Evolutionary conservation across 179 eudicot species (phyloP).

Genomic region (Vitellaria paradoxa): DNA sequence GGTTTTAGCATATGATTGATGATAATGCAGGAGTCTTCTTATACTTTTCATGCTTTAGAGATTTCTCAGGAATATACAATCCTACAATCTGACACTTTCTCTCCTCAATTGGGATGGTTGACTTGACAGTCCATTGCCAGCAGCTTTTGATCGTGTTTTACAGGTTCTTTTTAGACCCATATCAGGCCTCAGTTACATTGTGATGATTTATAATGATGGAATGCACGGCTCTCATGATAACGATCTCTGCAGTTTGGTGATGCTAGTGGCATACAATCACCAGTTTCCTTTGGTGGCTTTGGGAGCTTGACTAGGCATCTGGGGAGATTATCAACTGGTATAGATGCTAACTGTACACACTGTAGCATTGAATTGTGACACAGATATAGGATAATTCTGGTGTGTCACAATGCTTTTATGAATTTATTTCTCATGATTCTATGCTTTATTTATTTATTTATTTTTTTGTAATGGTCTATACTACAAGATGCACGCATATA

Average conservation of each 20-base stretch:
- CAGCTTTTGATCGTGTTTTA: constrained; percentile 85
- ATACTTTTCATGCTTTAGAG: constrained; percentile 14
- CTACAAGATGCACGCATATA: neutral
- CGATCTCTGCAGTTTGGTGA: constrained; percentile 85
- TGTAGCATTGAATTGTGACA: neutral
- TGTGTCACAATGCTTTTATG: neutral
- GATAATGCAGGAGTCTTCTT: neutral
- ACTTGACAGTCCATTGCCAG: constrained; percentile 81
- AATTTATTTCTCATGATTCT: neutral
- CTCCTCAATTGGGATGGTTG: constrained; percentile 23
- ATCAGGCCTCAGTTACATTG: constrained; percentile 19
- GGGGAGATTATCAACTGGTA: constrained; percentile 76
- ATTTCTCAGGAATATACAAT: constrained; percentile 11
- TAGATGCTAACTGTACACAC: neutral
- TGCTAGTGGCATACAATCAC: constrained; percentile 99
- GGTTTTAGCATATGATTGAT: neutral
- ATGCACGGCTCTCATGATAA: constrained; percentile 27
- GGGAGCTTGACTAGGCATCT: constrained; percentile 99
- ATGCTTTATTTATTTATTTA: too few relatives aligned
- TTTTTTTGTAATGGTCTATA: neutral
- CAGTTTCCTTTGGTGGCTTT: constrained; percentile 98
- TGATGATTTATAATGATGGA: constrained; percentile 11
- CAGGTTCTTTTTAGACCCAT: constrained; percentile 56
- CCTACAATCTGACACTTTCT: constrained; percentile 17
- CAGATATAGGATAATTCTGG: neutral